Base-by-base conservation (phyloP, 164 flowering plant genomes). In the Aristolochia contorta region DNA sequence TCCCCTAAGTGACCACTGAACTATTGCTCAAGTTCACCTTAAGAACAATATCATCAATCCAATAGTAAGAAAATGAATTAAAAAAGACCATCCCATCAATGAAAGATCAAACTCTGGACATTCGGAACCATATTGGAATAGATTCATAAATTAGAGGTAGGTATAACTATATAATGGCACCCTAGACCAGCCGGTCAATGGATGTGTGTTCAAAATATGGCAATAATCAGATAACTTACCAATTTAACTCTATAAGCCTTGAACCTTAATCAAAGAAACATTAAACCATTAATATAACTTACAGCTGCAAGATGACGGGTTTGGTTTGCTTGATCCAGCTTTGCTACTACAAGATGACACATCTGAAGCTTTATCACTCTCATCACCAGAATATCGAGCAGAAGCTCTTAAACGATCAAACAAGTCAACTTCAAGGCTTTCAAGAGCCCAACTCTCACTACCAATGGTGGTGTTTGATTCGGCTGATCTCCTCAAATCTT, bases 321-420 rank as follows among this genome's bases (percentile, higher is more conserved):
- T 73, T 33, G 59, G 48, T 56, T 55, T 61, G 46, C 54, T 52
- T 19, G 67, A 53, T 65, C 69, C 54, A 46, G 62, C 51, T 62
- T 71, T 70, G 48, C 63, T 56, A 56, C 55, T 69, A 48, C 68
- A 58, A 63, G 41, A 69, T 59, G 62, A 47, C 47, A 32, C 46
- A 57, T 64, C 62, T 60, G 77, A 58, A 18, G 58, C 58, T 66
- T 69, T 77, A 59, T 68, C 76, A 41, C 6, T 6, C 6, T 55
- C 59, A 24, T 20, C 19, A 15, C 54, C 27, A 7, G 84, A 82
- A 75, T 71, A 85, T 67, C 87, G 88, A 14, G 84, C 87, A 51
- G 95, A 86, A 57, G 95, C 96, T 71, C 93, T 74, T 55, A 90
- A 67, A 54, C 87, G 95, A 62, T 70, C 80, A 67, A 90, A 88